Conservation (phyloP, 139 green algal genomes). For the Mesotaenium endlicherianum region DNA sequence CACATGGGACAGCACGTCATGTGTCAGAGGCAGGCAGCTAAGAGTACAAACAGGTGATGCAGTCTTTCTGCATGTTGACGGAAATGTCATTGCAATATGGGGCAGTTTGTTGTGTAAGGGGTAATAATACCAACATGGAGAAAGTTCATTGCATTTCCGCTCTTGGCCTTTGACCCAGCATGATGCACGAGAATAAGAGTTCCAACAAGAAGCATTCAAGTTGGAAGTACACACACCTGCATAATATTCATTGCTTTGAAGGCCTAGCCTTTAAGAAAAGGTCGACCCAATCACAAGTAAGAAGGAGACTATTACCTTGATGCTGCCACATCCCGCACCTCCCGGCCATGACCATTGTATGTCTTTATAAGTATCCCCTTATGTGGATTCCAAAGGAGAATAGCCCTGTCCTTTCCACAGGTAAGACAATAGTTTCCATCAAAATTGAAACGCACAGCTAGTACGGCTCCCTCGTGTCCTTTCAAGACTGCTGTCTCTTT, state of each 20-base stretch:
- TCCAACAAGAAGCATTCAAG: background rate
- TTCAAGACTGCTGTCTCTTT: background rate
- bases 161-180: background rate
- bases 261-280: background rate
- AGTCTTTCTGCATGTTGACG: background rate
- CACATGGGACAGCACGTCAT: background rate
- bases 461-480: slow-evolving; percentile 41
- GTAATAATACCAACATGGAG: background rate
- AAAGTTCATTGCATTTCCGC: background rate
- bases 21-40: background rate
- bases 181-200: background rate
- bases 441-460: slow-evolving; percentile 30
- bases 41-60: background rate
- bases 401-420: slow-evolving; percentile 27
- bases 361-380: slow-evolving; percentile 10
- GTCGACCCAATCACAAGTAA: background rate
- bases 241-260: background rate
- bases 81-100: background rate
- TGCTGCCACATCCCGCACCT: slow-evolving; percentile 42
- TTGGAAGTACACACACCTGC: background rate
- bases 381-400: slow-evolving; percentile 42
- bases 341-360: slow-evolving; percentile 32
- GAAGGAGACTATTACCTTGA: slow-evolving; percentile 16
- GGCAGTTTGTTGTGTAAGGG: background rate
- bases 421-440: slow-evolving; percentile 39